phyloP scores from a whole-genome alignment of 2,329 filamentous ascomycete genomes.

The Ciborinia camelliae region DNA sequence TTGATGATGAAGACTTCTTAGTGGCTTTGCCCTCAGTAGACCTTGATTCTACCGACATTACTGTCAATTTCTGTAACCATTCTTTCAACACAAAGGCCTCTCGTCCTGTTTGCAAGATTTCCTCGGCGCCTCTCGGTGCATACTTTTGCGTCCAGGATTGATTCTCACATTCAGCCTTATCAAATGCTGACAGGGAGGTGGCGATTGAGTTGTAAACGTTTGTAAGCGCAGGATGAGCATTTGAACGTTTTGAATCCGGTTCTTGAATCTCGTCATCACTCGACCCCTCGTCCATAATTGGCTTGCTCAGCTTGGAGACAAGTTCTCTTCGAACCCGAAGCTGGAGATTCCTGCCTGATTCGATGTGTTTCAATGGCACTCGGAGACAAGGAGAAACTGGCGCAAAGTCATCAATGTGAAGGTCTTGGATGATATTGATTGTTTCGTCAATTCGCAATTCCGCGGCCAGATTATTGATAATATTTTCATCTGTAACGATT shows the following conservation, averaged over 20 bases:
- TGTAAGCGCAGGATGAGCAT: constrained; percentile 55
- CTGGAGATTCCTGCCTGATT: constrained; percentile 55
- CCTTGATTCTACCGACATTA: constrained; percentile 71
- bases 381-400: constrained; percentile 50
- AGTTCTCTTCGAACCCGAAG: constrained; percentile 48
- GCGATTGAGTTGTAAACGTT: constrained; percentile 59
- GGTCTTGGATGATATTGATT: constrained; percentile 26
- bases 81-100: constrained; percentile 70
- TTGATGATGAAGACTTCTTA: constrained; percentile 23
- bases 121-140: constrained; percentile 62
- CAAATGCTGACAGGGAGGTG: constrained; percentile 70
- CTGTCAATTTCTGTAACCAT: constrained; percentile 75
- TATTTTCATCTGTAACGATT: constrained; percentile 30
- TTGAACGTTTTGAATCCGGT: constrained; percentile 25
- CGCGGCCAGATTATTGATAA: constrained; percentile 29
- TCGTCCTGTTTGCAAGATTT: constrained; percentile 71
- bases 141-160: constrained; percentile 82
- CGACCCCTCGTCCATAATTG: constrained; percentile 24
- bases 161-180: constrained; percentile 71
- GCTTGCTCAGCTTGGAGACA: constrained; percentile 25
- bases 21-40: constrained; percentile 32
- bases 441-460: constrained; percentile 27
- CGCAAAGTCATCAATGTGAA: constrained; percentile 38
- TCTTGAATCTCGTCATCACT: constrained; percentile 41
- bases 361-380: constrained; percentile 54